Conservation (phyloP, 2,329 filamentous ascomycete species). For the Capronia americana region DNA sequence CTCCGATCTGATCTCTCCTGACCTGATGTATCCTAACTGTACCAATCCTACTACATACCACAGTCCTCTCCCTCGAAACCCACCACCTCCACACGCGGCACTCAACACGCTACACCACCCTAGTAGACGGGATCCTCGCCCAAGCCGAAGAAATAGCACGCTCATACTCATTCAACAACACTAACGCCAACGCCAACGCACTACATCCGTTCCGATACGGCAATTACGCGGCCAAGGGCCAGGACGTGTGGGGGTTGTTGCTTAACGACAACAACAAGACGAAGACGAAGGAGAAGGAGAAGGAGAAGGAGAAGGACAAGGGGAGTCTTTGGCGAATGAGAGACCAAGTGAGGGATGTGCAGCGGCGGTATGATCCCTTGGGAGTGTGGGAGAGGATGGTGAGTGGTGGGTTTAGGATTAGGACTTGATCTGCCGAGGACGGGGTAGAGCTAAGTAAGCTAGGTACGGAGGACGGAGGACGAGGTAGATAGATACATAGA, state of each 20-base stretch:
- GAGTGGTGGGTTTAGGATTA: not conserved
- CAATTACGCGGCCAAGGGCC: not conserved
- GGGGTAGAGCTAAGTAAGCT: no score
- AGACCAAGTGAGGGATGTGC: not conserved
- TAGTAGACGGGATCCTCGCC: not conserved
- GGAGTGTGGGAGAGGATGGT: not conserved
- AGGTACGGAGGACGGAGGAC: no score
- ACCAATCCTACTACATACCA: not conserved
- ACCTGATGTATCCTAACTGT: not conserved
- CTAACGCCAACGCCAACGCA: not conserved
- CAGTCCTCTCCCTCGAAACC: slow-evolving; percentile 7
- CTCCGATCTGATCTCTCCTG: not conserved
- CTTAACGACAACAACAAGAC: no score
- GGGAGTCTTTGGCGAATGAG: not conserved
- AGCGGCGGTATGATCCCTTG: not conserved
- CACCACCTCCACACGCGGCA: not conserved
- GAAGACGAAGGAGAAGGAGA: no score
- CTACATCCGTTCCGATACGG: slow-evolving; percentile 1
- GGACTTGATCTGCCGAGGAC: not conserved
- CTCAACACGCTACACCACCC: not conserved
- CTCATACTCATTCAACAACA: no score
- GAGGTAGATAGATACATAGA: no score
- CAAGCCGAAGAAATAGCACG: not conserved
- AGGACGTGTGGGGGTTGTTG: slow-evolving; percentile 1
- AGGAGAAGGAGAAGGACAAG: not conserved